Base-by-base conservation (phyloP, 1,284 basidiomycete species). In the Cutaneotrichosporon sp. region DNA sequence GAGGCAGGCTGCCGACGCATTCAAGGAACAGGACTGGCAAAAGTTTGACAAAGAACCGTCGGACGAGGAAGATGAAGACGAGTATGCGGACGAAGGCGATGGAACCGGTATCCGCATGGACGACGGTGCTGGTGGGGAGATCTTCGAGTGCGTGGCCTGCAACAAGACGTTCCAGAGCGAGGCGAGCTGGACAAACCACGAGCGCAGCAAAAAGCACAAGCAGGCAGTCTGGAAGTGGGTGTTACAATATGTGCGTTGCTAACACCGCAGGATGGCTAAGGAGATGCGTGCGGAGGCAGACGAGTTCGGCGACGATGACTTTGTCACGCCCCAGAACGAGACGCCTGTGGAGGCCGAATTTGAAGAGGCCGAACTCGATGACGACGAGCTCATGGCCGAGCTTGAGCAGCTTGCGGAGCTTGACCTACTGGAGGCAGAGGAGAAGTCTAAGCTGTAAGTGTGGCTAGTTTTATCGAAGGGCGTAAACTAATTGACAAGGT, bases 141-240 rank as follows among this genome's bases (percentile, higher is more conserved):
- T 62, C 5, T 93, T 89, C 82, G 92, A 97, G 70, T 99, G 96
- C 66, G 86, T 97, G n/a, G 94, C 87, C 3, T 99, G 96, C 68
- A 80, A 83, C 50, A 97, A 97, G 77, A 80, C 80, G 1, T 98
- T 97, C 74, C 80, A 86, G 66, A 92, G 87, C 62, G 91, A 97
- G 68, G 89, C 90, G 0, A 88, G 91, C 15, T 98, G 93, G 90
- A 81, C 85, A 63, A 97, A 93, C 71, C 96, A 98, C 63, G 96
- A 98, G 73, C 80, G 91, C 62, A 97, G 92, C 74, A 89, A 88
- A 74, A 97, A 94, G 73, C 96, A 99, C 72, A 76, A 90, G 70
- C 90, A 88, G 73, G 88, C 90, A 56, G 84, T 94, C 15, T 88
- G 88, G 68, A 78, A 76, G 78, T 79, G 53, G 56, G 76, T 30